Percentiles rank a stretch among this genome's conserved stretches.
Evolutionary conservation across 2,329 filamentous ascomycete species (phyloP).

Genomic region (Cercospora sesami): DNA sequence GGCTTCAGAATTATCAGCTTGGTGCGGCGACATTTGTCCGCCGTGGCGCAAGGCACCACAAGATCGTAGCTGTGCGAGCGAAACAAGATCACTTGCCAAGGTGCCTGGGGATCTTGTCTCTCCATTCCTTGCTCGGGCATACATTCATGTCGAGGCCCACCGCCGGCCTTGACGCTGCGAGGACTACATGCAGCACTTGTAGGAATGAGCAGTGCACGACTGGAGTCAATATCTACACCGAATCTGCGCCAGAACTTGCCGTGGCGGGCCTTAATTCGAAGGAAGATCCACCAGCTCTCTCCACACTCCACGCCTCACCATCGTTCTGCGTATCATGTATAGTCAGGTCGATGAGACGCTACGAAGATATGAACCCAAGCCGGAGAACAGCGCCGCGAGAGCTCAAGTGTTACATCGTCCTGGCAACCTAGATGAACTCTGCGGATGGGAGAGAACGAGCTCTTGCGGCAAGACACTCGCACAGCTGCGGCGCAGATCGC

Average conservation of each 20-base stretch:
- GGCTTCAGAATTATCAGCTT: not conserved
- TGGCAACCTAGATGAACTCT: not conserved
- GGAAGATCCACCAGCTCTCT: too few relatives aligned
- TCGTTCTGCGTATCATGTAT: too few relatives aligned
- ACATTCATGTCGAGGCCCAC: not conserved
- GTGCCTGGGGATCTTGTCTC: not conserved
- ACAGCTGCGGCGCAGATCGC: not conserved
- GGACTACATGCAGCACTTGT: not conserved
- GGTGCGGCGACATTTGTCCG: not conserved
- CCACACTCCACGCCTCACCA: too few relatives aligned
- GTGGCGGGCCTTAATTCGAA: too few relatives aligned
- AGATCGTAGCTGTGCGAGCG: not conserved
- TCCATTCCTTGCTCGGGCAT: not conserved
- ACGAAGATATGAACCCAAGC: too few relatives aligned
- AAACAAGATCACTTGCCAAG: not conserved
- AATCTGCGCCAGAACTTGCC: too few relatives aligned
- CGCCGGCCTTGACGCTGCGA: not conserved
- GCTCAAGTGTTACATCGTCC: too few relatives aligned
- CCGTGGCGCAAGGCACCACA: not conserved
- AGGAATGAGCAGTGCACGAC: not conserved
- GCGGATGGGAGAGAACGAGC: not conserved
- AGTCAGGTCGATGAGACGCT: too few relatives aligned
- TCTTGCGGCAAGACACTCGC: not conserved
- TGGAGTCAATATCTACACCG: not conserved
- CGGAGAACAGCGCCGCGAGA: too few relatives aligned